Conservation (phyloP, 2,329 filamentous ascomycete genomes). For the Xylaria arbuscula region DNA sequence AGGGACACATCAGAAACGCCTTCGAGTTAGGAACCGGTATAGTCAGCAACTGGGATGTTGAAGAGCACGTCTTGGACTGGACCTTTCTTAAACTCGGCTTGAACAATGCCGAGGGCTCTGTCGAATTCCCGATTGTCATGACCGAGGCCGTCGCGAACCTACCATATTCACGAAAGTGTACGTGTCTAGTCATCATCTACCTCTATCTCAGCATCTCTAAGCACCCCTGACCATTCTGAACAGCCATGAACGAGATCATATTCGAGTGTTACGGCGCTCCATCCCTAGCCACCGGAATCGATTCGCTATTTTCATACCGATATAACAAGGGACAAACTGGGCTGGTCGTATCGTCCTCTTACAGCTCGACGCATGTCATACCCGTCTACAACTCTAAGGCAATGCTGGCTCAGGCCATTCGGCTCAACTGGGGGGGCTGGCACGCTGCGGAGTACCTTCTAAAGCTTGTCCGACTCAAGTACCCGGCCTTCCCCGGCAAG, state of each 20-base stretch:
- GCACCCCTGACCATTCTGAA: slow-evolving; percentile 25
- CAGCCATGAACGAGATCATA: slow-evolving; percentile 96
- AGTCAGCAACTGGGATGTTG: slow-evolving; percentile 96
- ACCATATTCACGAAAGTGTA: slow-evolving; percentile 88
- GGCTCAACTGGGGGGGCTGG: slow-evolving; percentile 94
- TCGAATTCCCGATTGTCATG: slow-evolving; percentile 92
- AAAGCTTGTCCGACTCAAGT: slow-evolving; percentile 90
- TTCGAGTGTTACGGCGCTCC: slow-evolving; percentile 96
- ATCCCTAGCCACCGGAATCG: slow-evolving; percentile 91
- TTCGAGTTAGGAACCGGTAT: slow-evolving; percentile 93
- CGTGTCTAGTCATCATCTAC: slow-evolving; percentile 50
- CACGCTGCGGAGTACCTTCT: slow-evolving; percentile 91
- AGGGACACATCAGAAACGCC: slow-evolving; percentile 88
- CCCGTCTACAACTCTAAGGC: slow-evolving; percentile 90
- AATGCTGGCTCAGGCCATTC: slow-evolving; percentile 83
- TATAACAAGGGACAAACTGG: slow-evolving; percentile 91
- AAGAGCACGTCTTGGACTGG: slow-evolving; percentile 95
- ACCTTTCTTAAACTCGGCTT: slow-evolving; percentile 93
- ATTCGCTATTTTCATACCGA: slow-evolving; percentile 94
- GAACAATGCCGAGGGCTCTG: slow-evolving; percentile 76
- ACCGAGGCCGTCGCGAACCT: slow-evolving; percentile 95
- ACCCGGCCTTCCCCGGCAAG: slow-evolving; percentile 87
- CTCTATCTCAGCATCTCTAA: neutral
- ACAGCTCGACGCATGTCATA: slow-evolving; percentile 94
- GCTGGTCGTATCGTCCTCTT: slow-evolving; percentile 89